Base-by-base conservation (phyloP, 1,139 yeast genomes). In the Protomyces inundatus region DNA sequence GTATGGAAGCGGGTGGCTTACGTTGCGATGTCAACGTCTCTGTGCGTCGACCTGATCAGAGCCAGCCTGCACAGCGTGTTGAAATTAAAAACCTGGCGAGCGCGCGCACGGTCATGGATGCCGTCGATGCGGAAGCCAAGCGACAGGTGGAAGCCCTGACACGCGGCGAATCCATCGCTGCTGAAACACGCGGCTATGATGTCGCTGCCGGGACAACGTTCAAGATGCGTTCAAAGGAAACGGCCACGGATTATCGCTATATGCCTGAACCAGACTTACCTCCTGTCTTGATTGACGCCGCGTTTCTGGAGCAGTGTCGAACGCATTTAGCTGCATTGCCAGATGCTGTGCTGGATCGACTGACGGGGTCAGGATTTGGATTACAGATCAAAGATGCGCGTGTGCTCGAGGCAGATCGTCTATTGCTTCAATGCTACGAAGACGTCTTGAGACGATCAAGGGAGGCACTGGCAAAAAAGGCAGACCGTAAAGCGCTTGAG, bases 201-300 rank as follows among this genome's bases (percentile, higher is more conserved):
- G 97, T 97, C 0, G 74, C 73, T 9, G 70, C 73, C 4, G 46
- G 51, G 30, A 74, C 75, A 56, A 91, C 98, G 0, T 79, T 81
- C 60, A 80, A 82, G 60, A 75, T 86, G 61, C 81, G 98, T 73
- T 79, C 82, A 3, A 93, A 95, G 71, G 98, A 91, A 73, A 83
- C 84, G 58, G 82, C 90, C 0, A 82, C 88, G 5, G 98, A 93
- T 73, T 93, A 93, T 74, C 79, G 98, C 71, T 93, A 90, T 73
- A 87, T 93, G 80, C 97, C 98, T 0, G 98, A 93, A 72, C 88
- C 96, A 0, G 98, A 95, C 72, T 76, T 93, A 33, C 90, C 95
- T 0, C 75, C 77, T 0, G 76, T 91, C 3, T 33, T 65, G 1
- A 73, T 93, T 9, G 77, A 82, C 53, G 68, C 73, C 0, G 79